Evolutionary conservation across 1,139 yeast species (phyloP), one percentile per base, ranked within the genome.

Genomic region (Lodderomyces pseudojiufengensis): DNA sequence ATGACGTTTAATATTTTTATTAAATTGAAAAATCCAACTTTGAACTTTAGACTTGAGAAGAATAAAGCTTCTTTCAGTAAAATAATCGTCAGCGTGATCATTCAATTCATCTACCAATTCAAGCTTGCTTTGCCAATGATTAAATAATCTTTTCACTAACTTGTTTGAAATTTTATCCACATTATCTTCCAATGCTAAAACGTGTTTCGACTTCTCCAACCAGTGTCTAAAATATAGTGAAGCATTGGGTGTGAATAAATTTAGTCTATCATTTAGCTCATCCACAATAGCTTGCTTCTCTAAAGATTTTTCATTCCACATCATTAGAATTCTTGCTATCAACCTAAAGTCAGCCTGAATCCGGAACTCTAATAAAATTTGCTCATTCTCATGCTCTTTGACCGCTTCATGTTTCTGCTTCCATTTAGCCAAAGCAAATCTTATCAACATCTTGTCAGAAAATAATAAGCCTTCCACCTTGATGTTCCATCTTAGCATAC

Each of bases 21-120:
- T 59, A 35, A 57, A 56, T 33, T 57, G 60, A 63, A 66, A 61
- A 1, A 65, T 57, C 75, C 75, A 69, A 10, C 46, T 51, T 27
- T 65, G 53, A n/a, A 68, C 44, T 3, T 51, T 39, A 14, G 55
- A 62, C 16, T 56, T 46, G 8, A 54, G 54, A 28, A 42, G 48
- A 15, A 41, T 47, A 26, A 61, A 54, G 26, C 65, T 69, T 23
- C 46, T 50, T 29, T 57, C 59, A 34, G 58, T 63, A 6, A 54
- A 22, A 26, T 48, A 44, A 12, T 61, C 63, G 11, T 65, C 66
- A 2, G 60, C 61, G 3, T 57, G 39, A 8, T 61, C 64, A 3
- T 49, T 41, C 27, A 66, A 44, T 11, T 23, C 16, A 12, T 28
- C 31, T 5, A 28, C 13, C 24, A 20, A 24, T 11, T 28, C 31